Percentiles rank a stretch among this genome's conserved stretches.
Evolutionary conservation across 352 stramenopile species (phyloP).

Genomic region (Phytophthora pistaciae): DNA sequence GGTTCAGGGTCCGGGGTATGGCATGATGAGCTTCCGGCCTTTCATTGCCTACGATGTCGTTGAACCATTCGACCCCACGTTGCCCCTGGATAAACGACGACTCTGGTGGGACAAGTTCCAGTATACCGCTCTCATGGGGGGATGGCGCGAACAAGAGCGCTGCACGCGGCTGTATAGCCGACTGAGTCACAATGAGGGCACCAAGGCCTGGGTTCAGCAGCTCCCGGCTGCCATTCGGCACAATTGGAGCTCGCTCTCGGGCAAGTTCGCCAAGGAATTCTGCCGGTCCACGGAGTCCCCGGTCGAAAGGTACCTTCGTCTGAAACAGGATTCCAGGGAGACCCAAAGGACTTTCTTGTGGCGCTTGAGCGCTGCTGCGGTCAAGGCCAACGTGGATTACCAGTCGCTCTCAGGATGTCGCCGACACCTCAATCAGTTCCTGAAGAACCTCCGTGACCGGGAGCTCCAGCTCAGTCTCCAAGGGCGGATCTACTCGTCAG

Average conservation of each 20-base stretch:
- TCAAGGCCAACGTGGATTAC: constrained; percentile 10
- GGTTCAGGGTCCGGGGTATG: not conserved
- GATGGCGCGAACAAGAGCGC: constrained; percentile 3
- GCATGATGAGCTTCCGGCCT: constrained; percentile 4
- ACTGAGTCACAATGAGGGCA: constrained; percentile 2
- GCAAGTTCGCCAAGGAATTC: constrained; percentile 6
- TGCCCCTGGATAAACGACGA: constrained; percentile 1
- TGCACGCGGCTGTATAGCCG: constrained; percentile 6
- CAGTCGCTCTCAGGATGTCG: not conserved
- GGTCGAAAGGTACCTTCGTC: not conserved
- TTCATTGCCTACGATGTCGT: constrained; percentile 7
- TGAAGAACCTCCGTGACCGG: constrained; percentile 1
- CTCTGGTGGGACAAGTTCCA: constrained; percentile 19
- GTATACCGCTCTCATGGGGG: not conserved
- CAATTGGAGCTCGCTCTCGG: not conserved
- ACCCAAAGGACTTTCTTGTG: constrained; percentile 4
- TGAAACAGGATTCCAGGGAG: not conserved
- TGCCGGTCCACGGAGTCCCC: constrained; percentile 2
- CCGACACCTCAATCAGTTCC: constrained; percentile 2
- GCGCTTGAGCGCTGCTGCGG: not conserved
- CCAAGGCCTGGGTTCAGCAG: constrained; percentile 8
- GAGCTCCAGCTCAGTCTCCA: constrained; percentile 2
- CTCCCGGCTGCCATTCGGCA: not conserved
- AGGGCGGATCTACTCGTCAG: not conserved
- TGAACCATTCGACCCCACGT: constrained; percentile 3